Evolutionary conservation across 2,329 filamentous ascomycete species (phyloP), one percentile per base, ranked within the genome.

Genomic region (Aspergillus eucalypticola): DNA sequence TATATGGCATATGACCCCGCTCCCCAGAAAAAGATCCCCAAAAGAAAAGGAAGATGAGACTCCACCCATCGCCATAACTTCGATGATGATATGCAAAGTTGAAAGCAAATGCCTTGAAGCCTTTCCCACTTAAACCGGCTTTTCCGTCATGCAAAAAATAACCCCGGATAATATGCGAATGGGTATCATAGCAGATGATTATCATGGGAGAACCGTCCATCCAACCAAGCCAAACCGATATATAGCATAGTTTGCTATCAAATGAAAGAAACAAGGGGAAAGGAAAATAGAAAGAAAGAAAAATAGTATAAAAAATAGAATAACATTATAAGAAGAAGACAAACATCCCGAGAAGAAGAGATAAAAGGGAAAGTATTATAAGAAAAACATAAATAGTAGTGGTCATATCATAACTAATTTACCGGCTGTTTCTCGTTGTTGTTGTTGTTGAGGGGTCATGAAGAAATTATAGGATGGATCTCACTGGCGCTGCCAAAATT

Each of bases 401-500:
- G 25, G 27, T 44, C 41, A 50, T 50, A 27, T 32, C 46, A n/a
- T 32, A 50, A 50, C 15, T 50, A 17, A 27, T 46, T 39, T n/a
- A 32, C 42, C 39, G 21, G 17, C 13, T 41, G 13, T 13, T 35
- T 10, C 29, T 32, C 10, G 29, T 10, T 35, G 32, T 35, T 32
- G 32, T 35, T 32, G 29, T 32, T 35, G 32, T 11, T 41, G 35
- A 23, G 17, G 19, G 17, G 15, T 56, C 23, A 10, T 56, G 32
- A 13, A 27, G 32, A 13, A 13, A 13, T 35, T 13, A 35, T 13
- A 13, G 32, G 32, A 35, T 35, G 4, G 32, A 35, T 35, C 21
- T 58, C 60, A 60, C 61, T 55, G 63, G 63, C 64, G 64, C 57
- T 73, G 75, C 80, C 79, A 82, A 61, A 81, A 81, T 58, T 73